Evolutionary conservation across 2,329 filamentous ascomycete genomes (phyloP), one percentile per base, ranked within the genome.

Genomic region (Pseudogymnoascus verrucosus): DNA sequence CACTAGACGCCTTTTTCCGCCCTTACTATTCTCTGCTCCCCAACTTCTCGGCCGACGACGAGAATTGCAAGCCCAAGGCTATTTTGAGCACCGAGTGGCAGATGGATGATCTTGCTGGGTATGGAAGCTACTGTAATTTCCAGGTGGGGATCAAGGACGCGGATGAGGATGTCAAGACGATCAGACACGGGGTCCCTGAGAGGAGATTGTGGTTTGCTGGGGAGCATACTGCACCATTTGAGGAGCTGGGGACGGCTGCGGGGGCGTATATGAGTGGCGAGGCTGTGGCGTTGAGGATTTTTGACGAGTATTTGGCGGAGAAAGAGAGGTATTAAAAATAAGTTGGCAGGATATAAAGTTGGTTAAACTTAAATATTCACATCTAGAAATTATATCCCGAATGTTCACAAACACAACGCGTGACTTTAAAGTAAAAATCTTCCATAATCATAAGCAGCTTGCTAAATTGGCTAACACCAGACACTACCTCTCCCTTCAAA

Each of bases 211-310:
- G 88, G 88, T 81, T 91, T 72, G 87, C 88, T 0, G 88, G 88
- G 0, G 87, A 91, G 73, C 87, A 90, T 76, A 96, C 91, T 21
- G 88, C 91, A 63, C 92, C 93, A 4, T 96, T 96, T 77, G 87
- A 96, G 28, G 92, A 90, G 10, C 75, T 97, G 66, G 93, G 93
- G 0, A 97, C 93, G 4, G 89, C 88, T 11, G 96, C 91, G 0
- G 93, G 93, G 0, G 93, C 93, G 10, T 97, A 91, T 74, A 96
- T 91, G 91, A 91, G 89, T 73, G 93, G 93, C 1, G 91, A 96
- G 77, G 83, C 82, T 19, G 89, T 92, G 36, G 92, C 83, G 1
- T 82, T 79, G 73, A 83, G 86, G 71, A 84, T 92, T 64, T 77
- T 79, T 0, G 78, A 81, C 70, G 78, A 76, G 6, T 88, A 87